Base-by-base conservation (phyloP, 2,329 filamentous ascomycete genomes). In the Arthrinium phaeospermum region DNA sequence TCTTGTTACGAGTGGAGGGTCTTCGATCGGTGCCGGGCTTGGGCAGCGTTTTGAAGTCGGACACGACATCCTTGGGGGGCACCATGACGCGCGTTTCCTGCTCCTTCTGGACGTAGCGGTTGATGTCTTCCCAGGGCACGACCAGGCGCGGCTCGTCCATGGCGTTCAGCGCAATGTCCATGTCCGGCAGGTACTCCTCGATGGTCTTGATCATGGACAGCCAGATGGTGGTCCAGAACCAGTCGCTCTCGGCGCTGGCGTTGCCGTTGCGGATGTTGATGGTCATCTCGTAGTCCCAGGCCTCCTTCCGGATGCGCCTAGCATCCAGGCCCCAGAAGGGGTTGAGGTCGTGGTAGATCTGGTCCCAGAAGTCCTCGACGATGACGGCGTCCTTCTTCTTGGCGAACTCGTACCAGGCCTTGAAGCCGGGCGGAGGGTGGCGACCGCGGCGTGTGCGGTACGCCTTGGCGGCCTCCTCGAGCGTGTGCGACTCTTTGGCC, bases 91-190 rank as follows among this genome's bases (percentile, higher is more conserved):
- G 82, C 12, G 84, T 86, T 74, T 85, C 81, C 70, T 85, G 82
- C 46, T 90, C 90, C 72, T 85, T 85, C 67, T 83, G 79, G 81
- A 93, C 85, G 71, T 88, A 86, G 0, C 80, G 79, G 37, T 88
- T 81, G 69, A 93, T 87, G 7, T 90, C 86, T 77, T 93, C 90
- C 86, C 87, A 92, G 3, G 90, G 87, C 2, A 89, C 88, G 16
- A 92, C 86, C 12, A 93, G 77, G 37, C 91, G 85, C 51, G 91
- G 91, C 77, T 93, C 91, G 75, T 93, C 91, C 86, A 92, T 90
- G 45, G 88, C 85, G 74, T 93, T 93, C 73, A 92, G 84, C 0
- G 91, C 86, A 72, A 93, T 85, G 73, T 92, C 91, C 87, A 93
- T 90, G 76, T 93, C 91, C 1, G 91, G 91, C 22, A 93, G 82